phyloP scores from a whole-genome alignment of 257 asterid species.

The Nicotiana obtusifolia region DNA sequence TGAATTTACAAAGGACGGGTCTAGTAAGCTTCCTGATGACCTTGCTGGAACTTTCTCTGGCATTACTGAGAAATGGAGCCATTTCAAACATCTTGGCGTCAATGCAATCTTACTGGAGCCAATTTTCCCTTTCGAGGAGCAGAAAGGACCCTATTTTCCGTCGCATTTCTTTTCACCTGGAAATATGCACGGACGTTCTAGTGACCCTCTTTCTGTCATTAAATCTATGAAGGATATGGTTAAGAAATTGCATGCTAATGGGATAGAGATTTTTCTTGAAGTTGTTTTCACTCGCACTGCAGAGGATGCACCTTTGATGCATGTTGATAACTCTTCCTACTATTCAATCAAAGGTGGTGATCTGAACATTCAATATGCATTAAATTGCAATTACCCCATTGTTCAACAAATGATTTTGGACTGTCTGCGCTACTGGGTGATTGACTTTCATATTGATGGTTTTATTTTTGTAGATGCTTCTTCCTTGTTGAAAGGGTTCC shows the following conservation, averaged over 20 bases:
- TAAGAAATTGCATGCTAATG: constrained; percentile 58
- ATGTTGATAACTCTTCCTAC: constrained; percentile 50
- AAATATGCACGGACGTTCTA: constrained; percentile 37
- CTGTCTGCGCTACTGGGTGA: constrained; percentile 81
- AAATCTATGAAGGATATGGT: constrained; percentile 85
- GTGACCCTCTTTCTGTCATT: constrained; percentile 28
- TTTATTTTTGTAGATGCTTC: constrained; percentile 66
- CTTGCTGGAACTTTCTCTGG: constrained; percentile 65
- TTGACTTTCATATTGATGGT: constrained; percentile 78
- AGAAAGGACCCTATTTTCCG: constrained; percentile 76
- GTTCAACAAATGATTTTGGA: constrained; percentile 76
- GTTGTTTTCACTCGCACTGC: constrained; percentile 79
- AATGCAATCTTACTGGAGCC: constrained; percentile 87
- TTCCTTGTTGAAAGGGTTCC: constrained; percentile 53
- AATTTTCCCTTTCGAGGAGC: constrained; percentile 59
- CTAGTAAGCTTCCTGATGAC: constrained; percentile 57
- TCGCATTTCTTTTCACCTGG: constrained; percentile 71
- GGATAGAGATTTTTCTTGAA: constrained; percentile 81
- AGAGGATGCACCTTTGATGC: constrained; percentile 39
- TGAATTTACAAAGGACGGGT: constrained; percentile 54
- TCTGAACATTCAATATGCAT: constrained; percentile 28
- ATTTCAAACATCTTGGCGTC: constrained; percentile 76
- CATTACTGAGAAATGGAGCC: constrained; percentile 55
- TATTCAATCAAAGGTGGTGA: constrained; percentile 26
- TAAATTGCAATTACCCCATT: constrained; percentile 73